Conservation (phyloP, 148 eudicot genomes). For the Vaccinium macrocarpon region DNA sequence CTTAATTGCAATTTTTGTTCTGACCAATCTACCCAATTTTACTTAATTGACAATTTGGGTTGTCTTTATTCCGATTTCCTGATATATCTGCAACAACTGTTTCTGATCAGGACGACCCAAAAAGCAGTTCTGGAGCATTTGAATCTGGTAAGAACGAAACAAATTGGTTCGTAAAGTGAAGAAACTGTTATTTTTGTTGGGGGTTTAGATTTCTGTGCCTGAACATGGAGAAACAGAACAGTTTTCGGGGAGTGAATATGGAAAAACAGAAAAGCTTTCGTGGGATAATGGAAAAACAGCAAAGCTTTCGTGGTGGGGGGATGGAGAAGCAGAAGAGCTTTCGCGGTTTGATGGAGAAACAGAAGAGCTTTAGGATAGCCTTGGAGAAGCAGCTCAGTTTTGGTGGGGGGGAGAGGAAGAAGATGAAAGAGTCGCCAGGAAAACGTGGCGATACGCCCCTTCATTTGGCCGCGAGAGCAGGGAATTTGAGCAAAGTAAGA, state of each 20-base stretch:
- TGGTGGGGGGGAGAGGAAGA: constrained; percentile 64
- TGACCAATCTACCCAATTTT: background rate
- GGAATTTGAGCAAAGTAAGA: constrained; percentile 63
- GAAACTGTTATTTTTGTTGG: background rate
- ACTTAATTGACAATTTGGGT: constrained; percentile 9
- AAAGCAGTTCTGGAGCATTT: background rate
- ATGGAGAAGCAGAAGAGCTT: constrained; percentile 53
- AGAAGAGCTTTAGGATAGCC: constrained; percentile 49
- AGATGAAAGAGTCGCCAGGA: constrained; percentile 79
- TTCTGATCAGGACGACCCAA: background rate
- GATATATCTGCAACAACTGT: background rate
- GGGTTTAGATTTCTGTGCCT: background rate
- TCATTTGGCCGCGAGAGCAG: constrained; percentile 82
- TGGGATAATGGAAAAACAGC: constrained; percentile 47
- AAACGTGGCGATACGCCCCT: constrained; percentile 82
- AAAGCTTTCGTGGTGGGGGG: constrained; percentile 40
- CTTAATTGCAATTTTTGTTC: constrained; percentile 10
- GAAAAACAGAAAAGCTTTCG: constrained; percentile 38
- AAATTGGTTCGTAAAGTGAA: background rate
- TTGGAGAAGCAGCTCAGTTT: constrained; percentile 60
- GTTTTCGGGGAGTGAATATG: constrained; percentile 28
- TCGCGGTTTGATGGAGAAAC: constrained; percentile 60
- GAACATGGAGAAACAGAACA: constrained; percentile 11
- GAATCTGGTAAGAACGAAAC: background rate
- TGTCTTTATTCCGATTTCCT: constrained; percentile 17